Evolutionary conservation across 176 grass and related monocot genomes (phyloP), one percentile per base, ranked within the genome.

Genomic region (Bothriochloa decipiens): DNA sequence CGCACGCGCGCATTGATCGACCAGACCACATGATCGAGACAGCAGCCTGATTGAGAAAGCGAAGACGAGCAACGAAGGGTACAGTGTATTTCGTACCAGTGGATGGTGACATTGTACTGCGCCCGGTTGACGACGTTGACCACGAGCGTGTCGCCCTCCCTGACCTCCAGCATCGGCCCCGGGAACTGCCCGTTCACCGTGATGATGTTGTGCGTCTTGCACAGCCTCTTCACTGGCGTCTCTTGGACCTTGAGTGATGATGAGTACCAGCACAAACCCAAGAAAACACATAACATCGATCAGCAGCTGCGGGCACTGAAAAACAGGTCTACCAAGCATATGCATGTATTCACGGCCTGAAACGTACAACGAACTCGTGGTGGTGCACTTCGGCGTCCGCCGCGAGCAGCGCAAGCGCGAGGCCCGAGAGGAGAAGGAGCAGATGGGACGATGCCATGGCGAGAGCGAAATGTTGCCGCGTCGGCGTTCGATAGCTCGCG

Each of bases 161-260:
- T 76, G 8, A 88, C 94, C 91, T 97, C 91, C 40, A 97, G 74
- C 52, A 89, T 97, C 75, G 94, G 94, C 37, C 94, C 94, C 0
- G 94, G 94, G 40, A 72, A 90, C 81, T 94, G 94, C 67, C 89
- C 94, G 76, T 97, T 97, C 80, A 94, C 94, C 11, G 91, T 92
- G 81, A 97, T 92, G 55, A 94, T 87, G 72, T 90, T 90, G 41
- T 90, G 91, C 27, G 80, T 83, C 4, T 82, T 86, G 91, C 94
- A 94, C 94, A 97, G 91, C 94, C 91, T 94, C 91, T 92, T 90
- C 94, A 97, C 91, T 36, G 91, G 94, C 40, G 89, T 92, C 82
- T 90, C 94, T 25, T 97, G 91, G 57, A 97, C 78, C 94, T 97
- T 36, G 35, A 36, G n/a, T 20, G 8, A 74, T 13, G 17, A 65